Percentiles rank a stretch among this genome's conserved stretches.
These are phyloP conservation scores for Trypanosoma rangeli DNA, from an alignment of 208 protist genomes.

Conservation along the genomic window DNA sequence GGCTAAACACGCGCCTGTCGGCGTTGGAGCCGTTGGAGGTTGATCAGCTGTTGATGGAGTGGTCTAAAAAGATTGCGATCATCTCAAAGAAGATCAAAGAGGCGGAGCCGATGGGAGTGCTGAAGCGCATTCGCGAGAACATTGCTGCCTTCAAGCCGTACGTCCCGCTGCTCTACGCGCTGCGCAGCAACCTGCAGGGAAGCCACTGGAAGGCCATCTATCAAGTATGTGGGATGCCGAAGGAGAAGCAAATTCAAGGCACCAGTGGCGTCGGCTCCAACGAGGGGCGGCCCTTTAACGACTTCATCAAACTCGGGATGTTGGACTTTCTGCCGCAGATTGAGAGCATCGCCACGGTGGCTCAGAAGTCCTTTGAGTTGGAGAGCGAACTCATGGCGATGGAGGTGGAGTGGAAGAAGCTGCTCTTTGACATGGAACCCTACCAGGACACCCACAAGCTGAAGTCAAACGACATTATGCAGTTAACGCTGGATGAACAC, in stretches of 20 bases:
- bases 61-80: conserved; percentile 78
- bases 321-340: conserved; percentile 80
- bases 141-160: conserved; percentile 92
- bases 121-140: conserved; percentile 75
- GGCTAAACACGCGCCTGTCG: conserved; percentile 89
- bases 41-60: conserved; percentile 84
- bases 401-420: conserved; percentile 93
- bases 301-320: conserved; percentile 89
- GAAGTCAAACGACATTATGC: conserved; percentile 92
- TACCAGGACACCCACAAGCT: conserved; percentile 94
- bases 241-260: conserved; percentile 83
- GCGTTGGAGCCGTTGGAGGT: conserved; percentile 77
- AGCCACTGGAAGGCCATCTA: conserved; percentile 94
- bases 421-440: conserved; percentile 92
- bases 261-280: conserved; percentile 83
- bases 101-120: conserved; percentile 75
- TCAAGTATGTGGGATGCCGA: conserved; percentile 78
- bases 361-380: conserved; percentile 90
- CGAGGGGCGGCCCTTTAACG: conserved; percentile 71
- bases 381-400: conserved; percentile 92
- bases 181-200: conserved; percentile 93
- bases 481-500: conserved; percentile 95
- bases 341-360: conserved; percentile 83
- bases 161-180: conserved; percentile 92
- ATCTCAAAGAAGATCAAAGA: conserved; percentile 89